Evolutionary conservation across 2,329 filamentous ascomycete species (phyloP).

Genomic region (Diaporthe ilicicola): DNA sequence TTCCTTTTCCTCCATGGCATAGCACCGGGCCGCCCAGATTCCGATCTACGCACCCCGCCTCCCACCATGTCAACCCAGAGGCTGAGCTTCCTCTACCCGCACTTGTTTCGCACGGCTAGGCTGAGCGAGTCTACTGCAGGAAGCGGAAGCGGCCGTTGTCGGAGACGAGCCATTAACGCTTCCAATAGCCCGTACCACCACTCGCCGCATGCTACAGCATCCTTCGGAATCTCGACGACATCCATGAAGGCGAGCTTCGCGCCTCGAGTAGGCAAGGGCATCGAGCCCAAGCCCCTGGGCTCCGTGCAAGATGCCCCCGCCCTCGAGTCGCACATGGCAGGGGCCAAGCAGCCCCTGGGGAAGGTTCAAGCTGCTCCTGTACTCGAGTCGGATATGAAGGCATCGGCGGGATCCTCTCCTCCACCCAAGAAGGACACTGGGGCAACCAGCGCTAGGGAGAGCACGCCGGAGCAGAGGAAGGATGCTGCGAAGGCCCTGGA

Average conservation of each 20-base stretch:
- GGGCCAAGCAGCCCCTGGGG: slow-evolving; percentile 35
- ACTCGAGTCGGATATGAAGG: slow-evolving; percentile 1
- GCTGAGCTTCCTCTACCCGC: slow-evolving; percentile 75
- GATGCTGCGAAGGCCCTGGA: slow-evolving; percentile 30
- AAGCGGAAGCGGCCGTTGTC: slow-evolving; percentile 42
- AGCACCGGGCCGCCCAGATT: slow-evolving; percentile 18
- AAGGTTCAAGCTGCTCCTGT: slow-evolving; percentile 1
- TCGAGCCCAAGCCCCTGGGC: slow-evolving; percentile 57
- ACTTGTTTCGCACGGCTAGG: slow-evolving; percentile 66
- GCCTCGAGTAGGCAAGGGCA: slow-evolving; percentile 66
- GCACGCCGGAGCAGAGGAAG: slow-evolving; percentile 30
- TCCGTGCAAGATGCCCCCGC: slow-evolving; percentile 31
- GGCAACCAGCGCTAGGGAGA: slow-evolving; percentile 10
- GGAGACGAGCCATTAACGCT: slow-evolving; percentile 38
- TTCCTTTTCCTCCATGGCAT: slow-evolving; percentile 27
- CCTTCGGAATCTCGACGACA: slow-evolving; percentile 49
- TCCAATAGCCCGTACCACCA: slow-evolving; percentile 34
- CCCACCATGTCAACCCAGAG: slow-evolving; percentile 66
- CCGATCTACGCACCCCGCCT: background rate
- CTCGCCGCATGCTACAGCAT: slow-evolving; percentile 37
- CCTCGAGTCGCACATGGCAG: slow-evolving; percentile 31
- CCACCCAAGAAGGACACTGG: background rate
- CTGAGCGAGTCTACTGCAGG: slow-evolving; percentile 54
- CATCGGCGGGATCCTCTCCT: background rate
- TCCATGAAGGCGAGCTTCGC: slow-evolving; percentile 56